These are phyloP conservation scores for Podaxis pistillaris DNA, from an alignment of 768 basidiomycete genomes.

Conservation along the genomic window DNA sequence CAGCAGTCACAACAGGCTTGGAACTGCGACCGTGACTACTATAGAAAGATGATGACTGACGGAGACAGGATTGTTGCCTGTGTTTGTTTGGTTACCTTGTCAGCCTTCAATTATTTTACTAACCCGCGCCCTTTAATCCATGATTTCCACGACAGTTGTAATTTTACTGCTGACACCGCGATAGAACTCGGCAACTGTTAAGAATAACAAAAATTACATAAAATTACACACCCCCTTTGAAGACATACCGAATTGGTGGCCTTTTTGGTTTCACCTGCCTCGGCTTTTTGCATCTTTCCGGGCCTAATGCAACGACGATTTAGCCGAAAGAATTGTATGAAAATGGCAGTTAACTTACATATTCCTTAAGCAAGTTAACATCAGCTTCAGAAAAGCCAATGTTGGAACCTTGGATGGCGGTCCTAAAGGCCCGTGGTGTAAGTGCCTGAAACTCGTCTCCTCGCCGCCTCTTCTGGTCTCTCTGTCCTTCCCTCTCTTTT, in stretches of 20 bases:
- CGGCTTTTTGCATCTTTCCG: too few relatives aligned
- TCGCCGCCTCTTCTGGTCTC: neutral
- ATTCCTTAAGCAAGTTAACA: neutral
- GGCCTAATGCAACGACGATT: neutral
- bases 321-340: neutral
- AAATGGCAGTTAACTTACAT: neutral
- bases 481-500: neutral
- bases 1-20: constrained; percentile 1
- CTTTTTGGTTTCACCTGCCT: too few relatives aligned
- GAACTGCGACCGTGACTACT: constrained; percentile 16
- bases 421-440: neutral
- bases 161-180: too few relatives aligned
- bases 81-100: neutral
- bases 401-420: neutral
- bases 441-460: neutral
- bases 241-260: too few relatives aligned
- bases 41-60: constrained; percentile 34
- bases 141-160: too few relatives aligned
- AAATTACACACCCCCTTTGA: too few relatives aligned
- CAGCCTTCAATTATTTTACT: neutral
- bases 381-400: neutral
- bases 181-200: too few relatives aligned
- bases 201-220: too few relatives aligned
- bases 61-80: neutral
- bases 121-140: too few relatives aligned